Conservation (phyloP, 2,329 filamentous ascomycete species). For the Zasmidium cellare region DNA sequence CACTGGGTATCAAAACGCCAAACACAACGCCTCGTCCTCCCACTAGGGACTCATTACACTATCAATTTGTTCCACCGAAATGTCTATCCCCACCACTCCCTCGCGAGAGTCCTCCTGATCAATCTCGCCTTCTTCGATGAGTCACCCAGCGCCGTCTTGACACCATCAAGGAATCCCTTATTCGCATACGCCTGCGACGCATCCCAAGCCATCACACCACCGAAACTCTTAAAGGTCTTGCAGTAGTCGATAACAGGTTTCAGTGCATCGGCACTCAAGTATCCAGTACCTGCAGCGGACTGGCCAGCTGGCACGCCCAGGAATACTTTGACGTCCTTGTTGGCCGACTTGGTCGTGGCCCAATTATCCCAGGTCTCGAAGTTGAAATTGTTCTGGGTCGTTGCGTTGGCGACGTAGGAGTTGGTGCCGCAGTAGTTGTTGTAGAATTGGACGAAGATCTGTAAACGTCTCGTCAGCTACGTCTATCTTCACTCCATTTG, state of each 20-base stretch:
- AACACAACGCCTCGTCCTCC: neutral
- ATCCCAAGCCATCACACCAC: constrained; percentile 46
- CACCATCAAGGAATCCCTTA: constrained; percentile 25
- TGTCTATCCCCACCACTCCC: neutral
- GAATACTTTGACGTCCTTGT: constrained; percentile 35
- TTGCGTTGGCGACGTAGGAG: constrained; percentile 31
- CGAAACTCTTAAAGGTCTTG: constrained; percentile 37
- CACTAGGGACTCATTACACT: no score
- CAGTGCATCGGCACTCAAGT: constrained; percentile 31
- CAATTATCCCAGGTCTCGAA: constrained; percentile 47
- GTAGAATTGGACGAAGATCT: constrained; percentile 45
- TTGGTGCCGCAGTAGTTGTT: constrained; percentile 49
- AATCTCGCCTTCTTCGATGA: constrained; percentile 1
- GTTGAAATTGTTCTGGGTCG: constrained; percentile 55
- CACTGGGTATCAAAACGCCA: neutral
- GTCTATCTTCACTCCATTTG: neutral
- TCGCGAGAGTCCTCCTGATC: neutral
- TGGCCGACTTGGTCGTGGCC: constrained; percentile 25
- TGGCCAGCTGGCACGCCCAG: constrained; percentile 40
- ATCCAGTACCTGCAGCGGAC: constrained; percentile 34
- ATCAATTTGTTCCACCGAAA: no score
- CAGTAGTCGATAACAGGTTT: constrained; percentile 31
- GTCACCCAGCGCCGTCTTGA: constrained; percentile 14
- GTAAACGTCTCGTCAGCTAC: neutral
- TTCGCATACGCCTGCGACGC: constrained; percentile 50